Evolutionary conservation across 2,329 filamentous ascomycete species (phyloP).

Genomic region (Talaromyces sp.): DNA sequence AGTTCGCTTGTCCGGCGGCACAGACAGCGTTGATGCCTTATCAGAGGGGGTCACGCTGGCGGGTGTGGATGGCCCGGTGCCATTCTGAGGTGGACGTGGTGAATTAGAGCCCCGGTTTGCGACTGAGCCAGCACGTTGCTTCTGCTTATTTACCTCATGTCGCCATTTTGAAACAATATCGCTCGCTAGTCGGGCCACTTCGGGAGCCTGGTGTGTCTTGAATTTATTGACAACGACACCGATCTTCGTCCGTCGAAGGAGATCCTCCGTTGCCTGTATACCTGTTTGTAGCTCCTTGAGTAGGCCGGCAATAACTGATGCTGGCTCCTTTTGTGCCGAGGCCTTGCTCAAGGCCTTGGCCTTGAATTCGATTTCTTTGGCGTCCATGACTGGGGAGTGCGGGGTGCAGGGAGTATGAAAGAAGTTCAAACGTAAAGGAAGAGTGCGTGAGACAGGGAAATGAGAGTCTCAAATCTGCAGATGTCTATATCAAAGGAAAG

Average conservation of each 20-base stretch:
- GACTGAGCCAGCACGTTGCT: conserved; percentile 43
- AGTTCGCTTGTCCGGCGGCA: conserved; percentile 74
- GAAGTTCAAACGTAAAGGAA: background rate
- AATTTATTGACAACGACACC: conserved; percentile 87
- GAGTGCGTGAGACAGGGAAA: background rate
- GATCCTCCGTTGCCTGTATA: conserved; percentile 82
- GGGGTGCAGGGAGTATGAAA: background rate
- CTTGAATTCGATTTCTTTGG: conserved; percentile 76
- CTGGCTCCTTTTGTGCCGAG: conserved; percentile 71
- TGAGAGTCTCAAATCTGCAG: background rate
- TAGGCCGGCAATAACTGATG: conserved; percentile 71
- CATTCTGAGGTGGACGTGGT: conserved; percentile 53
- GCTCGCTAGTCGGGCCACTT: conserved; percentile 72
- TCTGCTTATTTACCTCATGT: conserved; percentile 53
- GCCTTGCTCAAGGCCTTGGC: conserved; percentile 82
- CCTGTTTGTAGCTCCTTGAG: conserved; percentile 79
- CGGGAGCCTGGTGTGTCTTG: conserved; percentile 74
- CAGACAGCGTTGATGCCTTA: conserved; percentile 56
- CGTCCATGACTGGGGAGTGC: conserved; percentile 63
- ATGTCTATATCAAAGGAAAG: background rate
- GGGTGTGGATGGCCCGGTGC: conserved; percentile 54
- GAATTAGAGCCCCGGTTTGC: conserved; percentile 45
- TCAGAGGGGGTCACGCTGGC: conserved; percentile 48
- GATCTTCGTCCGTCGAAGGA: conserved; percentile 87
- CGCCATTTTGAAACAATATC: conserved; percentile 77